Percentiles rank a stretch among this genome's conserved stretches.
Conservation (phyloP, 2,329 filamentous ascomycete genomes). For the Cadophora sp. region DNA sequence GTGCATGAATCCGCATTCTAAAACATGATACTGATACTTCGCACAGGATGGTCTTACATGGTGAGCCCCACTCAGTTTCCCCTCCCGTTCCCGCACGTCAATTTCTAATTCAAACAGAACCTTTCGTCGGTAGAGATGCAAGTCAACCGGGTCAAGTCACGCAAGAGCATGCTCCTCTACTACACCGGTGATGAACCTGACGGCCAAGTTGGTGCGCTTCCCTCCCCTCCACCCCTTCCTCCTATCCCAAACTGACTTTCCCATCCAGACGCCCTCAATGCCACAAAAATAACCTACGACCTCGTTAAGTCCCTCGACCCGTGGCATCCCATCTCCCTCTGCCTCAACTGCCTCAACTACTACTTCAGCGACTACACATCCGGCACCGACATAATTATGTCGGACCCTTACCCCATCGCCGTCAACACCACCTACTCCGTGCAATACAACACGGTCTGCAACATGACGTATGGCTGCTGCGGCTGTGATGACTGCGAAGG, state of each 20-base stretch:
- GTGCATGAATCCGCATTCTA: slow-evolving; percentile 46
- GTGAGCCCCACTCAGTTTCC: neutral
- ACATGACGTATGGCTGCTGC: slow-evolving; percentile 56
- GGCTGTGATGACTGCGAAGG: slow-evolving; percentile 56
- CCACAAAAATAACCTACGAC: slow-evolving; percentile 50
- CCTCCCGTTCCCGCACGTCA: neutral
- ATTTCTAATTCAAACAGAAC: slow-evolving; percentile 20
- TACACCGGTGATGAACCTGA: slow-evolving; percentile 62
- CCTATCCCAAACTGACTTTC: neutral
- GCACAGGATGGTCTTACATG: slow-evolving; percentile 26
- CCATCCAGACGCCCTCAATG: slow-evolving; percentile 47
- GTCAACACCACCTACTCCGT: slow-evolving; percentile 52
- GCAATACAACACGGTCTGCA: slow-evolving; percentile 54
- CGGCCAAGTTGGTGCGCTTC: slow-evolving; percentile 29
- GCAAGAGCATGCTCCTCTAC: slow-evolving; percentile 53
- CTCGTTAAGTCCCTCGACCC: slow-evolving; percentile 53
- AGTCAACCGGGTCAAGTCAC: slow-evolving; percentile 28
- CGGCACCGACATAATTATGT: slow-evolving; percentile 56
- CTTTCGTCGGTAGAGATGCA: slow-evolving; percentile 45
- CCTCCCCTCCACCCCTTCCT: neutral
- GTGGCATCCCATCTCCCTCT: slow-evolving; percentile 56
- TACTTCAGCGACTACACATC: slow-evolving; percentile 54
- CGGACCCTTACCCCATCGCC: slow-evolving; percentile 56
- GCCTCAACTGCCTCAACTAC: slow-evolving; percentile 58
- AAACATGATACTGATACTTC: slow-evolving; percentile 6